Evolutionary conservation across 1,284 basidiomycete genomes (phyloP), one percentile per base, ranked within the genome.

Genomic region (Cutaneotrichosporon sp.): DNA sequence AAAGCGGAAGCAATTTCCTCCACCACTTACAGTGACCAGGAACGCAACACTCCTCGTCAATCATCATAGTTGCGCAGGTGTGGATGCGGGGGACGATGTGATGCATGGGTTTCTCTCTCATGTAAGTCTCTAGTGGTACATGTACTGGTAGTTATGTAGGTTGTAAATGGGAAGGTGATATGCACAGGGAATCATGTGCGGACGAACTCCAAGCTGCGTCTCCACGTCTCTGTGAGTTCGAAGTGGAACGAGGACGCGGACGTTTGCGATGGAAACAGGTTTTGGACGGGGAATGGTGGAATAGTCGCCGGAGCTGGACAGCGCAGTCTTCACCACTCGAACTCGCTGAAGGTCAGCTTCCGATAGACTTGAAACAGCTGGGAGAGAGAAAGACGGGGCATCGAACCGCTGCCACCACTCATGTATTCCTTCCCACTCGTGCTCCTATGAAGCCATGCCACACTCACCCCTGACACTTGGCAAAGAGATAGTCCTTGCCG

Each of bases 401-500:
- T 18, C 13, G 16, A 16, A 5, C 11, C 18, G 1, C 7, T 31
- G 21, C n/a, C 34, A 38, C 4, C 34, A 32, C 10, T 55, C 26
- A 26, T 26, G 1, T 26, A 26, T 26, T 26, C 49, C 36, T 50
- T 21, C 46, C 13, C 40, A 26, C 40, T 26, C n/a, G 46, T 18
- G 10, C 26, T 16, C 42, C 13, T 16, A 2, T 26, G 26, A 26
- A 26, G 26, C 3, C 26, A 26, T 26, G 18, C 6, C 46, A 8
- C 0, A 76, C 80, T 73, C 63, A 79, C 80, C 80, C 80, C 50
- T 73, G 95, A 82, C 96, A 98, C 80, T 97, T 97, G 64, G 91
- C 87, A 78, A 99, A 99, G 32, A 99, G 85, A 81, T 99, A 99
- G 76, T 99, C 97, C 72, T 90, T 90, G 31, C 96, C 95, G 71